Conservation (phyloP, 2,329 filamentous ascomycete genomes). For the Alternaria longipes region DNA sequence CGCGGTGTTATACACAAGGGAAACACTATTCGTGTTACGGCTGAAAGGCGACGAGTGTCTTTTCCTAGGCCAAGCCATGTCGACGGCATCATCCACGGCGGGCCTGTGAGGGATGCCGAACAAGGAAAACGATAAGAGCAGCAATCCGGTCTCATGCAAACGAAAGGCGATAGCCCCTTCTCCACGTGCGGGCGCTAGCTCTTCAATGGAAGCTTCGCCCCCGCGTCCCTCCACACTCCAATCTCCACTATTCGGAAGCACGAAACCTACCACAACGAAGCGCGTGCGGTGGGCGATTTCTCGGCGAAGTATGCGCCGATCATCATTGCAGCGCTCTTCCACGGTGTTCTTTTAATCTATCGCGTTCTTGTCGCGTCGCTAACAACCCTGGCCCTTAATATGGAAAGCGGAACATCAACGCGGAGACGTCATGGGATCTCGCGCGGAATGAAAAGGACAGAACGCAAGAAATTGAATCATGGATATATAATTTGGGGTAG, state of each 20-base stretch:
- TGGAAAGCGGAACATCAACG: conserved; percentile 24
- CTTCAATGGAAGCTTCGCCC: neutral
- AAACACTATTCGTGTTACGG: conserved; percentile 6
- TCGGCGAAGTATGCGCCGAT: conserved; percentile 1
- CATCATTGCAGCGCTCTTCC: neutral
- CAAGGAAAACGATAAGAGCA: conserved; percentile 4
- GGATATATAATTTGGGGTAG: neutral
- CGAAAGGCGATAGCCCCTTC: neutral
- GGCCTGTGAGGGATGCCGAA: neutral
- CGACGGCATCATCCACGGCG: conserved; percentile 13
- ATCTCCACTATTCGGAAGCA: neutral
- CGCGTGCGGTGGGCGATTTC: neutral
- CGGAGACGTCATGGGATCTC: conserved; percentile 10
- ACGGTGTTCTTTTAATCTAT: conserved; percentile 37
- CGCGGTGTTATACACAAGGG: conserved; percentile 12
- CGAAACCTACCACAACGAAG: neutral
- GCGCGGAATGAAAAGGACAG: conserved; percentile 26
- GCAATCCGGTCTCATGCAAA: conserved; percentile 7
- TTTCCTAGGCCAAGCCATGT: conserved; percentile 13
- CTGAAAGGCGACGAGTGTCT: neutral
- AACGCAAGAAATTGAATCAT: conserved; percentile 11
- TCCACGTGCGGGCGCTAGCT: neutral
- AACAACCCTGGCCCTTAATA: conserved; percentile 26
- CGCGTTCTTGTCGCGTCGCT: conserved; percentile 20
- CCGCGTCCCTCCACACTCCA: neutral